phyloP scores from a whole-genome alignment of 306 rosid genomes.

The Medicago ruthenica region DNA sequence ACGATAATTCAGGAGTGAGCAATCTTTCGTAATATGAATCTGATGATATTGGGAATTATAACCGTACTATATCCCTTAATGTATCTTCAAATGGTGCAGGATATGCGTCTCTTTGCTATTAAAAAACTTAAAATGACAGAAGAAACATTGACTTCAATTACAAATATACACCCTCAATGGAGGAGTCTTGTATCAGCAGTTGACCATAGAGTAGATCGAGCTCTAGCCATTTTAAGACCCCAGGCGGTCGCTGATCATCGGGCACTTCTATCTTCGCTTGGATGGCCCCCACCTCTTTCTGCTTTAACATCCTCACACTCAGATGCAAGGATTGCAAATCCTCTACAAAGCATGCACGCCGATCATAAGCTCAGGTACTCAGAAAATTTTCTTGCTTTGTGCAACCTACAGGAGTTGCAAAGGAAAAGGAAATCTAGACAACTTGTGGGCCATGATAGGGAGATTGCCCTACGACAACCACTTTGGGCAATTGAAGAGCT shows the following conservation, averaged over 20 bases:
- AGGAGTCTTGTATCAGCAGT: slow-evolving; percentile 79
- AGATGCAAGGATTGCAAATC: slow-evolving; percentile 59
- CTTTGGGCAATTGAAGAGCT: slow-evolving; percentile 99
- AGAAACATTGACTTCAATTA: slow-evolving; percentile 65
- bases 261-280: slow-evolving; percentile 79
- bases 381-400: slow-evolving; percentile 76
- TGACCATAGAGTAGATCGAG: slow-evolving; percentile 93
- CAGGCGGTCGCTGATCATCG: slow-evolving; percentile 88
- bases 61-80: slow-evolving; percentile 32
- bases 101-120: slow-evolving; percentile 63
- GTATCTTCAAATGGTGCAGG: slow-evolving; percentile 62
- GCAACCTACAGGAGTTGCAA: slow-evolving; percentile 86
- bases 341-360: slow-evolving; percentile 80
- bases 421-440: slow-evolving; percentile 85
- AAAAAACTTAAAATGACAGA: slow-evolving; percentile 70
- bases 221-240: slow-evolving; percentile 91
- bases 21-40: slow-evolving; percentile 16
- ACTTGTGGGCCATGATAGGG: slow-evolving; percentile 65
- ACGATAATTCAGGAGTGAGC: slow-evolving; percentile 77
- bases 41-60: slow-evolving; percentile 33
- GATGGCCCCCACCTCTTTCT: slow-evolving; percentile 95
- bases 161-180: slow-evolving; percentile 79
- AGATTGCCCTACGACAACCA: slow-evolving; percentile 73
- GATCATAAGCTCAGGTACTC: slow-evolving; percentile 81
- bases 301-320: slow-evolving; percentile 49